phyloP scores from a whole-genome alignment of 805 yeast species.

The Ogataea parapolymorpha region DNA sequence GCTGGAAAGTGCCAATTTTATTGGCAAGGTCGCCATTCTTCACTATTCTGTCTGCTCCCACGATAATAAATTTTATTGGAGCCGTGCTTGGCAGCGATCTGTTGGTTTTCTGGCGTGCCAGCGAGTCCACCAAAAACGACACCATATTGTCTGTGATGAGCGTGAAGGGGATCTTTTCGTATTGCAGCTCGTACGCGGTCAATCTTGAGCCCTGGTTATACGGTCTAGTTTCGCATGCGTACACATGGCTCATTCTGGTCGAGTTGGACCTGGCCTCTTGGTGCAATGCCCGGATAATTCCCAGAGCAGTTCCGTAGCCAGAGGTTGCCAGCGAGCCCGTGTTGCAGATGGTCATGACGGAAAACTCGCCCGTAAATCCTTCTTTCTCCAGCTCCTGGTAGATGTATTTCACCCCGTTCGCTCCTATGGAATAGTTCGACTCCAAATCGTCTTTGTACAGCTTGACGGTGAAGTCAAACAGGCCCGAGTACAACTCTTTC shows the following conservation, averaged over 20 bases:
- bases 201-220: constrained; percentile 94
- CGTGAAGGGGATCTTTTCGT: constrained; percentile 84
- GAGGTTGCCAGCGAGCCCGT: constrained; percentile 97
- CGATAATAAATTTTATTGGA: constrained; percentile 85
- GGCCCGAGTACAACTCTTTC: constrained; percentile 25
- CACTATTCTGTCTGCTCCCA: constrained; percentile 94
- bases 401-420: constrained; percentile 74
- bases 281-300: constrained; percentile 78
- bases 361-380: constrained; percentile 59
- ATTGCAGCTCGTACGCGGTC: constrained; percentile 85
- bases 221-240: constrained; percentile 92
- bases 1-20: constrained; percentile 91
- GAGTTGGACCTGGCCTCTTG: constrained; percentile 34
- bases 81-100: constrained; percentile 35
- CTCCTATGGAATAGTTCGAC: constrained; percentile 79
- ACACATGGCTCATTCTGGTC: constrained; percentile 60
- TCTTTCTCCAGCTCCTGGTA: constrained; percentile 41
- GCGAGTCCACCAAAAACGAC: constrained; percentile 61
- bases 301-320: constrained; percentile 96
- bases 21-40: constrained; percentile 94
- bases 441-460: constrained; percentile 72
- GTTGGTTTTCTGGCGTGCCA: constrained; percentile 28
- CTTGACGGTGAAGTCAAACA: constrained; percentile 45
- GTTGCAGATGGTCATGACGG: constrained; percentile 89
- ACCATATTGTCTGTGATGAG: constrained; percentile 91